These are phyloP conservation scores for Carallia pectinifolia DNA, from an alignment of 345 rosid genomes.

Conservation along the genomic window DNA sequence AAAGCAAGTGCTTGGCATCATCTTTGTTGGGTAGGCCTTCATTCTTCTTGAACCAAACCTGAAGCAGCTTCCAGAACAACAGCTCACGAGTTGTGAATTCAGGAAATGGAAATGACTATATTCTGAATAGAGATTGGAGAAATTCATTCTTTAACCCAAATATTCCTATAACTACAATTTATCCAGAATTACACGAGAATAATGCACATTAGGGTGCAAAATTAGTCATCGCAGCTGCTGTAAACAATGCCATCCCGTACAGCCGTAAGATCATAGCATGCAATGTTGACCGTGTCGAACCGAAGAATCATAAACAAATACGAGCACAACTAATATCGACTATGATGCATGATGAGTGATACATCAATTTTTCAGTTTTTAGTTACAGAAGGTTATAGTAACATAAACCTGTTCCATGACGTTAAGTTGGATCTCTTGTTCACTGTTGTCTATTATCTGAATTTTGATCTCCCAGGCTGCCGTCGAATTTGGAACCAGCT, in stretches of 20 bases:
- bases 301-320: background rate
- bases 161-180: background rate
- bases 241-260: background rate
- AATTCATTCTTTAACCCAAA: background rate
- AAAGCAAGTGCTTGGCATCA: no score
- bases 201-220: background rate
- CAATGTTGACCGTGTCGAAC: background rate
- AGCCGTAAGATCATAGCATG: background rate
- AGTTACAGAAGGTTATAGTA: conserved; percentile 16
- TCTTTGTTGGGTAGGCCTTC: no score
- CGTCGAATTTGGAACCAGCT: conserved; percentile 34
- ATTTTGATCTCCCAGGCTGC: conserved; percentile 44
- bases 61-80: no score
- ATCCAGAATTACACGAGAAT: background rate
- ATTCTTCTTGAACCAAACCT: no score
- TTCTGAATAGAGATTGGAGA: background rate
- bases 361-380: background rate
- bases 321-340: background rate
- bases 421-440: conserved; percentile 16
- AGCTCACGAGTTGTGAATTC: no score
- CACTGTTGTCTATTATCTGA: conserved; percentile 37
- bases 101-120: conserved; percentile 3
- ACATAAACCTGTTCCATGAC: conserved; percentile 12
- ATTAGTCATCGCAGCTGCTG: background rate
- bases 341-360: background rate